A percentile compares a stretch with the other conserved stretches of the same genome.
Evolutionary conservation across 768 basidiomycete genomes (phyloP).

Genomic region (Inosperma sp.): DNA sequence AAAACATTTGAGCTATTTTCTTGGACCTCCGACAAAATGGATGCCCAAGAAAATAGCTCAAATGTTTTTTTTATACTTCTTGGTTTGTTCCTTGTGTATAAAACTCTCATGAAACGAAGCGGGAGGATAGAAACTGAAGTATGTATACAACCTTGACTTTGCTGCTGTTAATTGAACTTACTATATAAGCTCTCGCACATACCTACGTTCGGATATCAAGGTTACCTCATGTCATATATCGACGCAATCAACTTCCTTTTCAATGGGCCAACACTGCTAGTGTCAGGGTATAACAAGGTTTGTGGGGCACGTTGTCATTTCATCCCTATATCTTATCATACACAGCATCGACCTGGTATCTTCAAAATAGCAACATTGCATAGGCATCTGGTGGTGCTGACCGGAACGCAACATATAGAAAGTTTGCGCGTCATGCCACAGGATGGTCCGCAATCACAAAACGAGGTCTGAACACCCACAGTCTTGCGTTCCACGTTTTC

Average conservation of each 20-base stretch:
- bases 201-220: slow-evolving; percentile 20
- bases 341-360: slow-evolving; percentile 14
- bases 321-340: not conserved
- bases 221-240: slow-evolving; percentile 20
- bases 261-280: slow-evolving; percentile 10
- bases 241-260: slow-evolving; percentile 19
- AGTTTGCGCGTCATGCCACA: slow-evolving; percentile 38
- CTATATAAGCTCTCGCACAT: slow-evolving; percentile 24
- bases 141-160: not conserved
- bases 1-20: slow-evolving; percentile 5
- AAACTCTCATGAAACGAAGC: not conserved
- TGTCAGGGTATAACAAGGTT: slow-evolving; percentile 23
- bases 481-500: not conserved
- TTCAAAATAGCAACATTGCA: slow-evolving; percentile 28
- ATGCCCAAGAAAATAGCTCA: slow-evolving; percentile 5
- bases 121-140: slow-evolving; percentile 13
- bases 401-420: slow-evolving; percentile 29
- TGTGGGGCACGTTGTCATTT: not conserved
- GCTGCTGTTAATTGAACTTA: not conserved
- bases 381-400: slow-evolving; percentile 39
- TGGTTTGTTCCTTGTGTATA: not conserved
- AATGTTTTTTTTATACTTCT: slow-evolving; percentile 8
- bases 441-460: no score
- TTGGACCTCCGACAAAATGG: slow-evolving; percentile 10
- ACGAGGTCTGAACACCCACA: no score